Percentiles rank a stretch among this genome's conserved stretches.
Evolutionary conservation across 306 rosid genomes (phyloP).

Genomic region (Vigna reflexopilosa): DNA sequence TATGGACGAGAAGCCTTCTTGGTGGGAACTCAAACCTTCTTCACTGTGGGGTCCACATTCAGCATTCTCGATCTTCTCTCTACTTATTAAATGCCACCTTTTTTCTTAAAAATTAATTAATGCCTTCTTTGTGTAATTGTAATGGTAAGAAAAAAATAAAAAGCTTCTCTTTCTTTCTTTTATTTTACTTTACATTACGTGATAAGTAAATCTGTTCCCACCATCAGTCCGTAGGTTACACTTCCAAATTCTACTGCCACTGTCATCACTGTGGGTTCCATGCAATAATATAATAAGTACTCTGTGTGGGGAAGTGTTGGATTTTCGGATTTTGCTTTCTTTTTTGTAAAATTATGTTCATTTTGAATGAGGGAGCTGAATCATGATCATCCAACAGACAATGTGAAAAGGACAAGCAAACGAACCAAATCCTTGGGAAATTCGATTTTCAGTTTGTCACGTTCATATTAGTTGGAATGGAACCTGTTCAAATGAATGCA

Average conservation of each 20-base stretch:
- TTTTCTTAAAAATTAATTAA: not conserved
- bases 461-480: too few species aligned
- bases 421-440: constrained; percentile 28
- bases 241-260: not conserved
- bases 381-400: constrained; percentile 7
- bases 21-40: not conserved
- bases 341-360: not conserved
- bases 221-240: not conserved
- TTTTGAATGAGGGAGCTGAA: not conserved
- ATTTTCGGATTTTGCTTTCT: not conserved
- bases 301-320: not conserved
- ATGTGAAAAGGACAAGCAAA: constrained; percentile 31
- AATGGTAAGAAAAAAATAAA: too few species aligned
- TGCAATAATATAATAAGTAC: not conserved
- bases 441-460: not conserved
- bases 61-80: constrained; percentile 30
- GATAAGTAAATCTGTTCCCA: not conserved
- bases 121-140: not conserved
- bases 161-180: too few species aligned
- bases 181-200: too few species aligned
- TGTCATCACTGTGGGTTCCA: not conserved
- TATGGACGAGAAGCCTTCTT: constrained; percentile 52
- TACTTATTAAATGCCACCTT: not conserved
- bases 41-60: constrained; percentile 33
- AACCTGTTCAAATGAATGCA: too few species aligned